phyloP scores from a whole-genome alignment of 208 protist species.

The Wallacemonas sp. region DNA sequence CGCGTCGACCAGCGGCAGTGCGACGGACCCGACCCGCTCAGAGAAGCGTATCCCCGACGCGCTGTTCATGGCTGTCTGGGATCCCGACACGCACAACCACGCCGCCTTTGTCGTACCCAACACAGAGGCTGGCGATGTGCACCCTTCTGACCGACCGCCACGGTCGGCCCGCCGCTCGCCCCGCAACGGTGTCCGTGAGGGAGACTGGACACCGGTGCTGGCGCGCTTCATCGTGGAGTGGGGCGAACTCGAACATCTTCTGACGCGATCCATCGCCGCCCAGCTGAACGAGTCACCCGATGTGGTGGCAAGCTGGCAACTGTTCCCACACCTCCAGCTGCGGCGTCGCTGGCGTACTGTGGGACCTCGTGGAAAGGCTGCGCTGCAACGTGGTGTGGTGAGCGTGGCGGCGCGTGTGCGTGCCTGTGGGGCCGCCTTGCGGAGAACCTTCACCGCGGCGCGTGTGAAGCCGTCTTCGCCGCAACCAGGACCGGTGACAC shows the following conservation, averaged over 20 bases:
- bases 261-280: conserved; percentile 17
- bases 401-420: not conserved
- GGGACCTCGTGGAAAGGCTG: too few relatives aligned
- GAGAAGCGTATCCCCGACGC: conserved; percentile 42
- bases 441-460: too few relatives aligned
- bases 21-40: not conserved
- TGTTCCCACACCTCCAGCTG: not conserved
- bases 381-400: not conserved
- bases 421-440: not conserved
- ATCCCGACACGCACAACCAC: conserved; percentile 41
- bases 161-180: not conserved
- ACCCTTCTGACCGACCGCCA: not conserved
- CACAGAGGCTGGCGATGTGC: conserved; percentile 5
- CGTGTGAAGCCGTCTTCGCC: too few relatives aligned
- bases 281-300: not conserved
- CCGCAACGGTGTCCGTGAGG: not conserved
- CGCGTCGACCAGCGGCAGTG: not conserved
- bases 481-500: too few relatives aligned
- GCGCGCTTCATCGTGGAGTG: conserved; percentile 16
- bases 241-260: conserved; percentile 14
- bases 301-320: not conserved
- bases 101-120: conserved; percentile 56
- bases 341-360: not conserved
- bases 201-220: conserved; percentile 4
- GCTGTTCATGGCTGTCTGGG: conserved; percentile 50